Evolutionary conservation across 495 filamentous ascomycete species (phyloP).

Genomic region (Neurospora sp.): DNA sequence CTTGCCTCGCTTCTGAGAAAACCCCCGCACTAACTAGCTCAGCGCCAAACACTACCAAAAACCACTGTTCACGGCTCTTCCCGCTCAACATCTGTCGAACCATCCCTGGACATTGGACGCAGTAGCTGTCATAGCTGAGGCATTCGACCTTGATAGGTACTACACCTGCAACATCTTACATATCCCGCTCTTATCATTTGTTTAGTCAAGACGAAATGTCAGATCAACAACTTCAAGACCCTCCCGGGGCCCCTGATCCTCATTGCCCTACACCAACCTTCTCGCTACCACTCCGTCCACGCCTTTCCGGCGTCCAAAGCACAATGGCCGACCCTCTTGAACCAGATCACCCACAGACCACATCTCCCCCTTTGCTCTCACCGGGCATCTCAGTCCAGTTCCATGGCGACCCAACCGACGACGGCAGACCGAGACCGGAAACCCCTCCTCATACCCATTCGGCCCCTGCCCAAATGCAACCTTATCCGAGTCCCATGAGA

Average conservation of each 20-base stretch:
- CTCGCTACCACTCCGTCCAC: constrained; percentile 12
- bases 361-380: constrained; percentile 19
- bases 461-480: constrained; percentile 28
- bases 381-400: constrained; percentile 33
- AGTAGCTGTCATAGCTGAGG: neutral
- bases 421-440: neutral
- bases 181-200: neutral
- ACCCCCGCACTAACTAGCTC: neutral
- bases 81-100: neutral
- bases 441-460: constrained; percentile 15
- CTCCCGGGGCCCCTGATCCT: neutral
- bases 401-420: constrained; percentile 14
- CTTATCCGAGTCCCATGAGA: constrained; percentile 55
- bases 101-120: neutral
- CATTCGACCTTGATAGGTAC: neutral
- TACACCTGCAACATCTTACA: neutral
- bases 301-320: neutral
- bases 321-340: constrained; percentile 3
- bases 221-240: neutral
- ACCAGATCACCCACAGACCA: constrained; percentile 1
- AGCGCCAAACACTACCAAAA: neutral
- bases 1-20: neutral
- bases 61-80: neutral
- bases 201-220: neutral
- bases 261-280: neutral